A percentile compares a stretch with the other conserved stretches of the same genome.
Evolutionary conservation across 2,329 filamentous ascomycete genomes (phyloP).

Genomic region (Cryphonectria japonica): DNA sequence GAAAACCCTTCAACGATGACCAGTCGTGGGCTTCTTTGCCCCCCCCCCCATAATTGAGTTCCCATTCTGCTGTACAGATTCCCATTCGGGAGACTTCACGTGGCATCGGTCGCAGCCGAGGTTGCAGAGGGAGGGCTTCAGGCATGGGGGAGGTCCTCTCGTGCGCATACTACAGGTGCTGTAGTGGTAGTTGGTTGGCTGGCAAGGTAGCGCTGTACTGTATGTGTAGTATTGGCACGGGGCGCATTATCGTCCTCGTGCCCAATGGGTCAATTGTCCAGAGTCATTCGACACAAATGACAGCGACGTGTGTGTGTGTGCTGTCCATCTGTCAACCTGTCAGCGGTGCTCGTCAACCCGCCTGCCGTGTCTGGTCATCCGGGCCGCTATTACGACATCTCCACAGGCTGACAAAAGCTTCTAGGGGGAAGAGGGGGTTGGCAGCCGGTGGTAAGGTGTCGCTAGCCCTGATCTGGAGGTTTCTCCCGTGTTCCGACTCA

Average conservation of each 20-base stretch:
- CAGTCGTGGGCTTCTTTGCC: neutral
- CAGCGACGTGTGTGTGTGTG: neutral
- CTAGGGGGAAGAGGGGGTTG: neutral
- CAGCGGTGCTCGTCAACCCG: neutral
- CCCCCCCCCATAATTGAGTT: too few relatives aligned
- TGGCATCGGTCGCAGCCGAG: constrained; percentile 10
- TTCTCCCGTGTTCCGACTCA: neutral
- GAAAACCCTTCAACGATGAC: neutral
- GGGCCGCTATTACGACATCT: constrained; percentile 16
- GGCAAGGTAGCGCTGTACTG: neutral
- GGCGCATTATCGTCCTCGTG: neutral
- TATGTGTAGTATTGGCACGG: neutral
- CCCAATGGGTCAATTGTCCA: neutral
- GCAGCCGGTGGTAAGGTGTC: neutral
- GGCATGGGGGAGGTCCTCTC: neutral
- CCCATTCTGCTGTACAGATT: neutral
- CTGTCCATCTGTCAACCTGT: neutral
- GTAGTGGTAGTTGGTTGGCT: neutral
- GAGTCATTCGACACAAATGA: neutral
- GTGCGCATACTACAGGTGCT: too few relatives aligned
- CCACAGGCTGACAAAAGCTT: neutral
- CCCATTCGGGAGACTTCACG: constrained; percentile 6
- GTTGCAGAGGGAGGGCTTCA: neutral
- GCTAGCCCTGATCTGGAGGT: neutral
- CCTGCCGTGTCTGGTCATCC: constrained; percentile 17